A percentile compares a stretch with the other conserved stretches of the same genome.
phyloP scores from a whole-genome alignment of 2,329 filamentous ascomycete species.

The Corniculantispora saksenae region DNA sequence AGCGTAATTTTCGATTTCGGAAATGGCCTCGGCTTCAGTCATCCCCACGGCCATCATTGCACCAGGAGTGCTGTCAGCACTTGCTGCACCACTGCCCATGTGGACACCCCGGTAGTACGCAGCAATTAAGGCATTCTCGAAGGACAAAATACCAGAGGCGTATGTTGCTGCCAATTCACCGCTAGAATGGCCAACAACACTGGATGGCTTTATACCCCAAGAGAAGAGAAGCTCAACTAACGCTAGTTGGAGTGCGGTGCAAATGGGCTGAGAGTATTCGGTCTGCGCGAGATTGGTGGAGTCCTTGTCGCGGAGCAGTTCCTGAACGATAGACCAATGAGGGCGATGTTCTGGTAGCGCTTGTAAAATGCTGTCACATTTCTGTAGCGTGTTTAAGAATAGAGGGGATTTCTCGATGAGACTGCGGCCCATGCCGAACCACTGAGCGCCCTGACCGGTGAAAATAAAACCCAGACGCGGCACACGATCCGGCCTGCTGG shows the following conservation, averaged over 20 bases:
- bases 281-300: constrained; percentile 46
- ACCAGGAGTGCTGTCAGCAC: constrained; percentile 28
- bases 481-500: not conserved
- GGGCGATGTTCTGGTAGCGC: not conserved
- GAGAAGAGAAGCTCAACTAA: constrained; percentile 39
- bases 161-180: constrained; percentile 44
- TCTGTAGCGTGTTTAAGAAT: constrained; percentile 13
- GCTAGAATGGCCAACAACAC: constrained; percentile 39
- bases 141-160: constrained; percentile 23
- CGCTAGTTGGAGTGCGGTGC: constrained; percentile 45
- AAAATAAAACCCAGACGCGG: constrained; percentile 27
- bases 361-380: constrained; percentile 19
- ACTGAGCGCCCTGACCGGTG: constrained; percentile 32
- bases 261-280: constrained; percentile 40
- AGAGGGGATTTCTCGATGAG: constrained; percentile 21
- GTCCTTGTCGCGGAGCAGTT: not conserved
- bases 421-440: constrained; percentile 16
- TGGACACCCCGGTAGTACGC: constrained; percentile 35
- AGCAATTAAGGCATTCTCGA: constrained; percentile 30
- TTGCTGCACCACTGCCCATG: constrained; percentile 28
- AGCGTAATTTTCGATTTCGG: constrained; percentile 27
- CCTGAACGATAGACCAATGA: constrained; percentile 16
- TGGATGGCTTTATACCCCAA: constrained; percentile 31
- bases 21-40: constrained; percentile 24
- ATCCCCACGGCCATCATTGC: constrained; percentile 43